Evolutionary conservation across 352 stramenopile species (phyloP).

Genomic region (Peronospora farinosa): DNA sequence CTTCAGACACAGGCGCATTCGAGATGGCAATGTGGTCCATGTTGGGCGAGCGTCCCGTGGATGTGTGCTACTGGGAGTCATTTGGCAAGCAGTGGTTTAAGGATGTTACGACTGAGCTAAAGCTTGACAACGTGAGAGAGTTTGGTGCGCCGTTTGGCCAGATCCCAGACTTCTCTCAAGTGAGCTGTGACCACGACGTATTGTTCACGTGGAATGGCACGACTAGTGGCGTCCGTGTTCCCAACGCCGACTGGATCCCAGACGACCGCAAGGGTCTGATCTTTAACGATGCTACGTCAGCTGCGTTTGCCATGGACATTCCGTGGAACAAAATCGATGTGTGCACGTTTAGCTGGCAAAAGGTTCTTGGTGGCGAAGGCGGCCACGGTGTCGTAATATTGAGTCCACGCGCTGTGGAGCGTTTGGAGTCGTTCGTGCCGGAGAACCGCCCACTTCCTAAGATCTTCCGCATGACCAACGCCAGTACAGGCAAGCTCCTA

Average conservation of each 20-base stretch:
- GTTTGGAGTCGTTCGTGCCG: conserved; percentile 91
- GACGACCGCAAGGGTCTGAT: conserved; percentile 92
- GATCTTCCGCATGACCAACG: conserved; percentile 98
- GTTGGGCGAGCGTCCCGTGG: conserved; percentile 89
- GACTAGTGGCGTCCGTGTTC: conserved; percentile 94
- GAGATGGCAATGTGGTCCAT: conserved; percentile 99
- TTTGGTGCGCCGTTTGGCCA: conserved; percentile 94
- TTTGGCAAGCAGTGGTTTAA: conserved; percentile 97
- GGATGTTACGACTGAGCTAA: conserved; percentile 92
- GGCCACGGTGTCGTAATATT: conserved; percentile 97
- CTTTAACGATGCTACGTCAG: conserved; percentile 97
- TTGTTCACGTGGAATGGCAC: conserved; percentile 99
- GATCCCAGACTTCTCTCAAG: conserved; percentile 91
- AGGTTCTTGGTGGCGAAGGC: conserved; percentile 97
- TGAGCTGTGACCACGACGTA: conserved; percentile 94
- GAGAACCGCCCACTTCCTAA: conserved; percentile 92
- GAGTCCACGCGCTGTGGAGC: conserved; percentile 92
- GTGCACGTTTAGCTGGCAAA: conserved; percentile 99
- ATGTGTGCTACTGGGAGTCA: conserved; percentile 94
- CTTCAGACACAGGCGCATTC: conserved; percentile 97
- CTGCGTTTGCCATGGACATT: conserved; percentile 98
- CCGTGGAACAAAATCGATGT: conserved; percentile 98
- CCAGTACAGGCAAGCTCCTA: conserved; percentile 91
- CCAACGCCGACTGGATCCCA: conserved; percentile 94
- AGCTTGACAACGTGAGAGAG: conserved; percentile 91